phyloP scores from a whole-genome alignment of 306 rosid genomes.

The Medicago ruthenica region DNA sequence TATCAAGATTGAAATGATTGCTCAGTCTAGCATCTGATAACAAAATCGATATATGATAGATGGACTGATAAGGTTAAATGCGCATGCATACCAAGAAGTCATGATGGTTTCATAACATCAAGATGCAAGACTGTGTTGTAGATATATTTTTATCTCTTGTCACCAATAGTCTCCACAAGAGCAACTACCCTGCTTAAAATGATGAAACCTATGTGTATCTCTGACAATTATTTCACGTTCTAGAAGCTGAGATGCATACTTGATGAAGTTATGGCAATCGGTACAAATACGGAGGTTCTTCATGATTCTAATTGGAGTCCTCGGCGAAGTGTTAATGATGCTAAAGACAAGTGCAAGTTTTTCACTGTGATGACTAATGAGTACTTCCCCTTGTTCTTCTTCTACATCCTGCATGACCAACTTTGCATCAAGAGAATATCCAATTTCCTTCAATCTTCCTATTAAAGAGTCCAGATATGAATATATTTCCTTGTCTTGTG shows the following conservation, averaged over 20 bases:
- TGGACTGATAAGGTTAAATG: no score
- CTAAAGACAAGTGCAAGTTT: slow-evolving; percentile 71
- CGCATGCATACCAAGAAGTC: no score
- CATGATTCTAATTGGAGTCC: slow-evolving; percentile 69
- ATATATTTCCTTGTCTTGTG: slow-evolving; percentile 56
- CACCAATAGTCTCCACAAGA: slow-evolving; percentile 87
- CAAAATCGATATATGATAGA: no score
- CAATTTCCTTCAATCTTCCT: slow-evolving; percentile 76
- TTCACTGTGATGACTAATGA: slow-evolving; percentile 78
- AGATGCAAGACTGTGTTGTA: not conserved
- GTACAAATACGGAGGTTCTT: slow-evolving; percentile 74
- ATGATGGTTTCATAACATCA: no score
- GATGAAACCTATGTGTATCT: slow-evolving; percentile 77
- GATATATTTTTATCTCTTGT: slow-evolving; percentile 39
- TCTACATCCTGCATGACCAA: slow-evolving; percentile 76
- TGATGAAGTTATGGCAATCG: slow-evolving; percentile 78
- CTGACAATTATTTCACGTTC: slow-evolving; percentile 68
- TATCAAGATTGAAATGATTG: slow-evolving; percentile 30
- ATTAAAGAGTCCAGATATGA: slow-evolving; percentile 59
- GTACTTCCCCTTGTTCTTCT: slow-evolving; percentile 77
- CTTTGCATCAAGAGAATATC: slow-evolving; percentile 61
- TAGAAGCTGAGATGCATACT: slow-evolving; percentile 71
- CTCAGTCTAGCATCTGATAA: slow-evolving; percentile 16
- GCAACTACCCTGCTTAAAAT: slow-evolving; percentile 67
- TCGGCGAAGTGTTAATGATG: slow-evolving; percentile 53